Base-by-base conservation (phyloP, 2,329 filamentous ascomycete genomes). In the Dendrostoma leiphaemia region DNA sequence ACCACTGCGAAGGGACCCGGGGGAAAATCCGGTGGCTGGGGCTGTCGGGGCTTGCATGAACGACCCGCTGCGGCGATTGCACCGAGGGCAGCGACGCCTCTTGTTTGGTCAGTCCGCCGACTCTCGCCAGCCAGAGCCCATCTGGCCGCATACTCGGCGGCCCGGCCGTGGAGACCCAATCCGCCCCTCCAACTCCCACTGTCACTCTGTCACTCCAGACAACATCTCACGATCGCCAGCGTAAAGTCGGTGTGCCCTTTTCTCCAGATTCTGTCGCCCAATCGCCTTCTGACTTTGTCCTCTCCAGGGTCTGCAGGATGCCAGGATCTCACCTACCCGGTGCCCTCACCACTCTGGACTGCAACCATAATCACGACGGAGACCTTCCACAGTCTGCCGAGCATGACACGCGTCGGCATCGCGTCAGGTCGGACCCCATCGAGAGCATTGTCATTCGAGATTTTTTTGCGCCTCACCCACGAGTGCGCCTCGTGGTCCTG, bases 241-340 rank as follows among this genome's bases (percentile, higher is more conserved):
- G 57, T 53, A 59, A 59, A 57, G 57, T 57, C 57, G 57, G 57
- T 59, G 57, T 59, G 54, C 54, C 38, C 31, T 49, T 45, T 48
- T 13, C 28, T 19, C 44, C 52, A 47, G 48, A 45, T 40, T 32
- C 26, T n/a, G n/a, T 35, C 31, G 32, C 34, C 56, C 56, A 55
- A 58, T 58, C 41, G 50, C 41, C 19, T 44, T 21, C 38, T 43
- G 48, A 38, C 15, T 15, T 53, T 51, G 47, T 37, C 48, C 35
- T 48, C n/a, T 48, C 21, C 31, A 26, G 43, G 45, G 41, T 23
- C 32, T 48, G 35, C 40, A 41, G 44, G 48, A 55, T 38, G 43
- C 43, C 46, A 34, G 46, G 19, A 46, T 17, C 47, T 46, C 46
- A 48, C 52, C 37, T 32, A 44, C 52, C 53, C 48, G 51, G 48